Evolutionary conservation across 441 rosid genomes (phyloP), one percentile per base, ranked within the genome.

Genomic region (Capsella rubella): DNA sequence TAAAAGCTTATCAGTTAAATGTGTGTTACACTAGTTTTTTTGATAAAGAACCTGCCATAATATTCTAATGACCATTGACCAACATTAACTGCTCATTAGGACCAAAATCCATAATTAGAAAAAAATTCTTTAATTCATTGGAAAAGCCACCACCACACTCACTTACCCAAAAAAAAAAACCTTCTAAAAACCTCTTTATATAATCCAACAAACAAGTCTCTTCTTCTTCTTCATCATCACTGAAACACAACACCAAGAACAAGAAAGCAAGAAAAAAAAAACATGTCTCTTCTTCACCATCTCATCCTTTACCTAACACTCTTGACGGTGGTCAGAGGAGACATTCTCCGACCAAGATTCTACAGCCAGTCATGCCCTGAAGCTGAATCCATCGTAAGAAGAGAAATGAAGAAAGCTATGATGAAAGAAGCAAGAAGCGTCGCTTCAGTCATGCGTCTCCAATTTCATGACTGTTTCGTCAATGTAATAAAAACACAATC

Each of bases 371-470:
- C 91, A 1, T 95, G 99, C 81, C 97, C 94, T 27, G 80, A 81
- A 14, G 99, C 97, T 1, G 99, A 92, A 69, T 64, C 39, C 53
- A 81, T 86, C 2, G 97, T 92, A 45, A 80, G 96, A 75, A 78
- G 67, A 2, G 84, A 67, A 70, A 89, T 92, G 96, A 69, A 12
- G 63, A 86, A 73, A 76, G 86, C 94, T 42, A 28, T 89, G 85
- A 32, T 76, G 14, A 83, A 82, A 60, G 99, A 95, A 75, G 86
- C 96, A 42, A 84, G 98, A 80, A 87, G 96, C 52, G 86, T 81
- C 2, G 97, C 99, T 67, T 95, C 99, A 0, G 96, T 95, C 59
- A 92, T 95, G 99, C 96, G 98, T 32, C 86, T 95, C 75, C 99
- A 95, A 52, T 92, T 95, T 85, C 99, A 95, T 45, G 99, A 95